These are phyloP conservation scores for Sicyos baderoa DNA, from an alignment of 306 rosid species.

Conservation along the genomic window DNA sequence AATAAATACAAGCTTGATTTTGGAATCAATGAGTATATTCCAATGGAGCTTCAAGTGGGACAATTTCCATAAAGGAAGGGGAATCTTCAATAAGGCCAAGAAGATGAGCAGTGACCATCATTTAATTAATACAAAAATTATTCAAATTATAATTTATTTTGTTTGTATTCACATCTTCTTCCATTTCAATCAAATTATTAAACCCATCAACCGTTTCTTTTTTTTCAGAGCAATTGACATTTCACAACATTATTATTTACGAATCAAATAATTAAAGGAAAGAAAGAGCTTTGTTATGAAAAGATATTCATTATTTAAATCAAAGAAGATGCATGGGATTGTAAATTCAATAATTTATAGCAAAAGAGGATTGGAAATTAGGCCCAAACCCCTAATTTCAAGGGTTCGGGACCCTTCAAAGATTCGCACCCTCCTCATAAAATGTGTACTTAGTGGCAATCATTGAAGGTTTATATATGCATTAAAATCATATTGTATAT, in stretches of 20 bases:
- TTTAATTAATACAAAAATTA: not conserved
- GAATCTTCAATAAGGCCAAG: not conserved
- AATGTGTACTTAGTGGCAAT: constrained; percentile 43
- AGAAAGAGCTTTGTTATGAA: not conserved
- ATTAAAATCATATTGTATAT: not conserved
- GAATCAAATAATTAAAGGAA: constrained; percentile 3
- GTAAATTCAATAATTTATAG: constrained; percentile 7
- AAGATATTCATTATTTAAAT: not conserved
- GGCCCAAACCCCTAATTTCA: constrained; percentile 36
- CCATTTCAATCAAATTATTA: constrained; percentile 4
- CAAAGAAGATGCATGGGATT: constrained; percentile 10
- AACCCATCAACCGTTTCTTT: not conserved
- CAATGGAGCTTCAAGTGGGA: constrained; percentile 1
- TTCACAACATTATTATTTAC: not conserved
- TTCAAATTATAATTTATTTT: not conserved
- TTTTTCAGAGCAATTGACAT: not conserved
- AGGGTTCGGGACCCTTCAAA: constrained; percentile 43
- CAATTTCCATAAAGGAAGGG: not conserved
- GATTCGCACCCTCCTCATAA: constrained; percentile 22
- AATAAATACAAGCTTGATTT: no score
- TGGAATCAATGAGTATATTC: constrained; percentile 10
- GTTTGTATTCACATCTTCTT: constrained; percentile 15
- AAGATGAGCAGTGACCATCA: not conserved
- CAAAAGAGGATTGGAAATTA: constrained; percentile 28
- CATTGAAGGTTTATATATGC: constrained; percentile 35